Percentiles rank a stretch among this genome's conserved stretches.
Evolutionary conservation across 768 basidiomycete species (phyloP).

Genomic region (Infundibulicybe gibba): DNA sequence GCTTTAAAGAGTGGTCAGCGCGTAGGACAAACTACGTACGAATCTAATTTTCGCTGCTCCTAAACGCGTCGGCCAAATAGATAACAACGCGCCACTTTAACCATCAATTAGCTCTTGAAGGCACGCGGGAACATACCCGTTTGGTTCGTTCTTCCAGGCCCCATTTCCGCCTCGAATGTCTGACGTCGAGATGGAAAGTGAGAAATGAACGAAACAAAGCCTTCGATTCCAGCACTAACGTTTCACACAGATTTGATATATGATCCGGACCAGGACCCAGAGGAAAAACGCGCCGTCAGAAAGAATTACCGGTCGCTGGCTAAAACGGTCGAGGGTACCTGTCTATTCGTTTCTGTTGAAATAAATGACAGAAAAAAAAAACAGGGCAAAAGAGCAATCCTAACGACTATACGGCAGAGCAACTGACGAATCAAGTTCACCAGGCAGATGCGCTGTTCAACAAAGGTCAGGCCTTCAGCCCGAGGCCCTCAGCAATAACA

Average conservation of each 20-base stretch:
- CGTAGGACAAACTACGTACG: not conserved
- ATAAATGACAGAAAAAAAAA: not conserved
- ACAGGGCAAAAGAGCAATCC: slow-evolving; percentile 47
- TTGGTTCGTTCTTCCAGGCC: not conserved
- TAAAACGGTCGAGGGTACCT: slow-evolving; percentile 60
- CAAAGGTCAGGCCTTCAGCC: slow-evolving; percentile 41
- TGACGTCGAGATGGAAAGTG: slow-evolving; percentile 25
- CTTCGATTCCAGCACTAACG: no score
- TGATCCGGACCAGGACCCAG: slow-evolving; percentile 83
- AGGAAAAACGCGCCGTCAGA: slow-evolving; percentile 72
- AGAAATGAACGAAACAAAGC: slow-evolving; percentile 1
- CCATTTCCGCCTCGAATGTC: slow-evolving; percentile 17
- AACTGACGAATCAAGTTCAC: slow-evolving; percentile 52
- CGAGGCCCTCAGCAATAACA: not conserved
- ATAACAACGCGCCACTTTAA: slow-evolving; percentile 26
- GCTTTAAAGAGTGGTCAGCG: slow-evolving; percentile 3
- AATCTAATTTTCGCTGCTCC: slow-evolving; percentile 5
- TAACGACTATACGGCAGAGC: slow-evolving; percentile 52
- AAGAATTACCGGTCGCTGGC: slow-evolving; percentile 70
- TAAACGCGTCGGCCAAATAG: slow-evolving; percentile 25
- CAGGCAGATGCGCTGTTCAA: slow-evolving; percentile 59
- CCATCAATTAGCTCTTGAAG: no score
- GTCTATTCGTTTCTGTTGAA: not conserved
- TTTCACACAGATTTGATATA: slow-evolving; percentile 41
- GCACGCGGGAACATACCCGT: not conserved